A percentile compares a stretch with the other conserved stretches of the same genome.
These are phyloP conservation scores for Dendrostoma leiphaemia DNA, from an alignment of 2,329 filamentous ascomycete species.

Conservation along the genomic window DNA sequence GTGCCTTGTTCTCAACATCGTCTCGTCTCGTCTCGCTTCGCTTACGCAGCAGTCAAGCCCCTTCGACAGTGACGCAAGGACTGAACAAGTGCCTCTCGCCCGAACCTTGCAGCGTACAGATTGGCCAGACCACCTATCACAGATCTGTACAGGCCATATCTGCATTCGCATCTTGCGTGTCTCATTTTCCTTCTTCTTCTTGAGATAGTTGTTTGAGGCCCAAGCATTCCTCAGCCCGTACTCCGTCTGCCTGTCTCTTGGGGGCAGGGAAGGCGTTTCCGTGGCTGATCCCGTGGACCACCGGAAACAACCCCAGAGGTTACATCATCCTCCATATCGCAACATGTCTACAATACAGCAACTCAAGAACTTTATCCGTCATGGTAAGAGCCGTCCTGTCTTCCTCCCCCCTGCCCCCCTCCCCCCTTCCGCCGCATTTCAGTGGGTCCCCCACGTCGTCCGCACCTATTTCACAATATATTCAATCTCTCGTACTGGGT, in stretches of 20 bases:
- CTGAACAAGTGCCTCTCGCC: not conserved
- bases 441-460: too few species aligned
- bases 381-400: constrained; percentile 53
- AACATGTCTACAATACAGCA: constrained; percentile 80
- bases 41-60: too few species aligned
- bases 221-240: constrained; percentile 1
- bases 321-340: constrained; percentile 18
- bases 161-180: too few species aligned
- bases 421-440: constrained; percentile 3
- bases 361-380: constrained; percentile 96
- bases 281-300: not conserved
- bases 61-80: too few species aligned
- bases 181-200: not conserved
- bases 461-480: too few species aligned
- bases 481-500: not conserved
- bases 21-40: too few species aligned
- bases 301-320: not conserved
- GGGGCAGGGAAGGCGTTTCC: not conserved
- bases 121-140: too few species aligned
- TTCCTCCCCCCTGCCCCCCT: not conserved
- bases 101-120: too few species aligned
- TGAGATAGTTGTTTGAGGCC: not conserved
- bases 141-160: too few species aligned
- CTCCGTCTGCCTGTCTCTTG: not conserved
- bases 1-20: too few species aligned